A percentile compares a stretch with the other conserved stretches of the same genome.
Evolutionary conservation across 2,329 filamentous ascomycete genomes (phyloP).

Genomic region (Paraconiothyrium brasiliense): DNA sequence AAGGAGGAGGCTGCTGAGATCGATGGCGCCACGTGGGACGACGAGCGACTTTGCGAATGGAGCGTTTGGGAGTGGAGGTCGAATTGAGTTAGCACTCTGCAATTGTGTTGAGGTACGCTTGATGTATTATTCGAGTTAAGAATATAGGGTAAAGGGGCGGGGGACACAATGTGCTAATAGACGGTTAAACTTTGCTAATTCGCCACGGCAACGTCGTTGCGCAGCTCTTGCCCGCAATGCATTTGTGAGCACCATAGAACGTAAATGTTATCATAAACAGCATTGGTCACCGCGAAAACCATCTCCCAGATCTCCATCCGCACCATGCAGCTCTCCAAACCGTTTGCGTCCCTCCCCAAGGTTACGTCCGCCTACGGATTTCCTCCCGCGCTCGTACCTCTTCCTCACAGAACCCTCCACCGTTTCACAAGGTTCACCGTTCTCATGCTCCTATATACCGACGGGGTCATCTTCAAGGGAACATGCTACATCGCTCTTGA

Average conservation of each 20-base stretch:
- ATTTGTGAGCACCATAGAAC: background rate
- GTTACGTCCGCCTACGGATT: background rate
- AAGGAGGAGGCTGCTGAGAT: slow-evolving; percentile 2
- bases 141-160: background rate
- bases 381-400: slow-evolving; percentile 1
- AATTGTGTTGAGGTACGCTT: background rate
- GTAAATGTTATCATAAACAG: background rate
- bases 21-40: background rate
- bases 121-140: background rate
- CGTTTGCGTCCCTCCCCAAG: background rate
- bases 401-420: background rate
- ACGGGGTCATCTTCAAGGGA: background rate
- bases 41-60: slow-evolving; percentile 6
- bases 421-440: background rate
- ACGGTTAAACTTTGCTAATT: background rate
- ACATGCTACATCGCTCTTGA: background rate
- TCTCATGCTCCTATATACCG: slow-evolving; percentile 1
- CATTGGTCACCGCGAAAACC: background rate
- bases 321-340: background rate
- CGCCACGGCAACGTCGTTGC: background rate
- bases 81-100: background rate
- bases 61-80: slow-evolving; percentile 3
- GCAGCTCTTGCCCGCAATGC: background rate
- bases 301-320: background rate
- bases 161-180: background rate